A percentile compares a stretch with the other conserved stretches of the same genome.
These are phyloP conservation scores for Penicillium dipodomyicola DNA, from an alignment of 495 filamentous ascomycete species.

Conservation along the genomic window DNA sequence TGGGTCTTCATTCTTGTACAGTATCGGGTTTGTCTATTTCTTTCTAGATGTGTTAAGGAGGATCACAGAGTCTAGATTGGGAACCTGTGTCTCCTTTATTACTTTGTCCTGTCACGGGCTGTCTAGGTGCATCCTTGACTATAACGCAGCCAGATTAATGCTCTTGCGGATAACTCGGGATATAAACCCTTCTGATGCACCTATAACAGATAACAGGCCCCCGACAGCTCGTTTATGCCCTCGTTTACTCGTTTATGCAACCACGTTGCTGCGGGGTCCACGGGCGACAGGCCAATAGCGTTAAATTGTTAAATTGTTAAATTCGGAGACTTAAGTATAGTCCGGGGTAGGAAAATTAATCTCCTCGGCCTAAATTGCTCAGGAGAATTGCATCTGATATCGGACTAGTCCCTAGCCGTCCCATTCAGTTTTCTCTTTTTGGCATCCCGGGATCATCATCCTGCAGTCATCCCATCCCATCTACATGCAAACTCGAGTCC, in stretches of 20 bases:
- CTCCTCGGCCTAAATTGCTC: neutral
- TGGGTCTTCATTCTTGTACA: slow-evolving; percentile 5
- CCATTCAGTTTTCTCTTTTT: neutral
- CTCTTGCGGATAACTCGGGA: neutral
- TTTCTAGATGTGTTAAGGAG: no score
- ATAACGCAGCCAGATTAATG: neutral
- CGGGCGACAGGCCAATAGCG: slow-evolving; percentile 1
- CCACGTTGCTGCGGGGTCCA: slow-evolving; percentile 2
- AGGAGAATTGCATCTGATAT: neutral
- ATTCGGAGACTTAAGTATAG: slow-evolving; percentile 2
- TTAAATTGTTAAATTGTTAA: no score
- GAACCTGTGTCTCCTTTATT: neutral
- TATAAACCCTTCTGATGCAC: neutral
- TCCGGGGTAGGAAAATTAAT: neutral
- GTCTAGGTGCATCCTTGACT: neutral
- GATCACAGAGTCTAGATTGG: neutral
- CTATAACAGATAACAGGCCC: neutral
- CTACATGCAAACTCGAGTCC: no score
- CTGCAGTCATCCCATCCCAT: neutral
- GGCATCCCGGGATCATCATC: neutral
- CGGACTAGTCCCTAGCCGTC: neutral
- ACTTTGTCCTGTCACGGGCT: neutral
- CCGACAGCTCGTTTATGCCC: neutral
- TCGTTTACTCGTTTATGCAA: slow-evolving; percentile 14
- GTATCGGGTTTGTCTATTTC: neutral